These are phyloP conservation scores for Solanum microdontum DNA, from an alignment of 257 asterid genomes.

Conservation along the genomic window DNA sequence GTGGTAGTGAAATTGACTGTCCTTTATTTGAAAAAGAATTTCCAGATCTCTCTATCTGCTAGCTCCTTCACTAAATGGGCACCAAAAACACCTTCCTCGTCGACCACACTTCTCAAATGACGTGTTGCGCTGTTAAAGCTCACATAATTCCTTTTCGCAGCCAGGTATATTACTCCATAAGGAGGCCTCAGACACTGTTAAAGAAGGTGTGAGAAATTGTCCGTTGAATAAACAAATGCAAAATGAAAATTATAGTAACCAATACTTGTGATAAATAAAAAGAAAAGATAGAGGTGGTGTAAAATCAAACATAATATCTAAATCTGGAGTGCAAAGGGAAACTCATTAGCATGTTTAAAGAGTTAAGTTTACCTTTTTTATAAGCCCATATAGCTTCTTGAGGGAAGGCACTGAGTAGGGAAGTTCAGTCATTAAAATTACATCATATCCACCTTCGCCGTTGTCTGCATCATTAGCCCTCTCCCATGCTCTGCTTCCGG, in stretches of 20 bases:
- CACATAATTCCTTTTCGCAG: slow-evolving; percentile 19
- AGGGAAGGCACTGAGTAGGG: slow-evolving; percentile 21
- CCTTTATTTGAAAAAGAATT: slow-evolving; percentile 21
- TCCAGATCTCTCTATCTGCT: slow-evolving; percentile 27
- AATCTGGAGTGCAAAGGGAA: neutral
- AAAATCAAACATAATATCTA: neutral
- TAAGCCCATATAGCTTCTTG: slow-evolving; percentile 23
- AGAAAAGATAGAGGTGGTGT: neutral
- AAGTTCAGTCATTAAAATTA: slow-evolving; percentile 23
- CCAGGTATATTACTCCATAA: slow-evolving; percentile 26
- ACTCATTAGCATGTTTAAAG: neutral
- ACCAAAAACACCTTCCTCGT: slow-evolving; percentile 26
- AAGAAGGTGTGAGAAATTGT: neutral
- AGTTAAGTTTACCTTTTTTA: slow-evolving; percentile 14
- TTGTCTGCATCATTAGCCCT: slow-evolving; percentile 18
- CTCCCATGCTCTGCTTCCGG: slow-evolving; percentile 35
- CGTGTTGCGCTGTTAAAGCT: slow-evolving; percentile 25
- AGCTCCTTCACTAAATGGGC: slow-evolving; percentile 26
- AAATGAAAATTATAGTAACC: neutral
- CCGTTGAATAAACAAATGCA: neutral
- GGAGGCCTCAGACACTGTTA: slow-evolving; percentile 26
- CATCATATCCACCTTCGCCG: slow-evolving; percentile 26
- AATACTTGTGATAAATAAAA: neutral
- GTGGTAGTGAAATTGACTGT: neutral
- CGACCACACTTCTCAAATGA: slow-evolving; percentile 20